Conservation (phyloP, 768 basidiomycete genomes). For the Tricholomella constricta region DNA sequence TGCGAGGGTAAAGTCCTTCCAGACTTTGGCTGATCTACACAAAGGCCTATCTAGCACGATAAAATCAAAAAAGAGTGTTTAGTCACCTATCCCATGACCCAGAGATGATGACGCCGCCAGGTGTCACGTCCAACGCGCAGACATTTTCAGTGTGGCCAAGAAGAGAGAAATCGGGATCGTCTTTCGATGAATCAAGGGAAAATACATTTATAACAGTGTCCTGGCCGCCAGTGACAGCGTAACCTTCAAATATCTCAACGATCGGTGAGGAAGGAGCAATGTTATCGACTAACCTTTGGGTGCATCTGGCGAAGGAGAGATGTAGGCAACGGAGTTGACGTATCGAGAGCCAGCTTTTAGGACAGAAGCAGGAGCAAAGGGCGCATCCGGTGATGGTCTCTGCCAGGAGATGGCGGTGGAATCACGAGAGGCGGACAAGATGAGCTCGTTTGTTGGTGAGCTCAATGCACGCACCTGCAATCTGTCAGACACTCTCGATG, state of each 20-base stretch:
- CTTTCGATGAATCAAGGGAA: constrained; percentile 53
- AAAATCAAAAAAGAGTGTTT: background rate
- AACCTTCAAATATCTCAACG: constrained; percentile 55
- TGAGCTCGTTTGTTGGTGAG: constrained; percentile 72
- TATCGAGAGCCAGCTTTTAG: constrained; percentile 70
- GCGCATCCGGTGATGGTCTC: constrained; percentile 44
- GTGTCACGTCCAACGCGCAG: constrained; percentile 75
- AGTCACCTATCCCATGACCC: constrained; percentile 97
- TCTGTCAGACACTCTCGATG: constrained; percentile 18
- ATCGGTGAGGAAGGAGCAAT: constrained; percentile 17
- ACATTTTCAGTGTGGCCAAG: constrained; percentile 91
- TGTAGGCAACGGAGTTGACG: constrained; percentile 81
- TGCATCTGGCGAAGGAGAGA: constrained; percentile 66
- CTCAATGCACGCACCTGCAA: constrained; percentile 79
- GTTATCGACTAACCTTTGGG: constrained; percentile 59
- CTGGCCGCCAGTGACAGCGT: constrained; percentile 84
- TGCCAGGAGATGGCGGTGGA: constrained; percentile 88
- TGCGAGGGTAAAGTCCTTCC: constrained; percentile 74
- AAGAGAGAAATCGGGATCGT: constrained; percentile 80
- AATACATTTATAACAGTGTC: constrained; percentile 89
- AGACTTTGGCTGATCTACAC: constrained; percentile 88
- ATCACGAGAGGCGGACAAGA: constrained; percentile 93
- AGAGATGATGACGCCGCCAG: constrained; percentile 78
- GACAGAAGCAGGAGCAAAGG: constrained; percentile 56
- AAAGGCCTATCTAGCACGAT: too few relatives aligned